Base-by-base conservation (phyloP, 148 eudicot species). In the Rhododendron ovatum region DNA sequence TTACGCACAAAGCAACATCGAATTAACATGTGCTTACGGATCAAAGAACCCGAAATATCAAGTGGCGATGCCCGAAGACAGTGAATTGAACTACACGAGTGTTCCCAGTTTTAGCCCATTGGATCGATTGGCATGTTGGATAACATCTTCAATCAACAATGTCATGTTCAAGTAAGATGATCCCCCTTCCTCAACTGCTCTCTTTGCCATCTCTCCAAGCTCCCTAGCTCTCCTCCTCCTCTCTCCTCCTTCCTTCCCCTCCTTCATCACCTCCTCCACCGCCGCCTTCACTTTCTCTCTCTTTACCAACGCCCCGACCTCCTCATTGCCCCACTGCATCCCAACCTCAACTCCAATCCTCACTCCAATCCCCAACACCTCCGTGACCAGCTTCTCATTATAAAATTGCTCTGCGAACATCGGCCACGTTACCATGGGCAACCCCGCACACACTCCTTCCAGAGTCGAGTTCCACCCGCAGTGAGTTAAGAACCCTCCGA, bases 391-490 rank as follows among this genome's bases (percentile, higher is more conserved):
- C 82, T 89, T 93, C 86, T 92, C 95, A 67, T 93, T 92, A 3
- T 87, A 87, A 82, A 91, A 92, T 84, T 93, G 95, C 89, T 93
- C 95, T 3, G 92, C 93, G 39, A 91, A 91, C 83, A 88, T 88
- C 12, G 94, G 95, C 93, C 93, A 90, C 7, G 93, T 92, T 17
- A 93, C 47, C 92, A 93, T 88, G 35, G 93, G 92, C 74, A 93
- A 88, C 20, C 95, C 93, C 11, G 86, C 84, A 26, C 88, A 87
- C 2, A 92, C 61, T 39, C 90, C 89, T 86, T 93, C 95, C 18
- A 91, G 48, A 0, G 91, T 89, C 7, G 95, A 93, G 77, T 93
- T 93, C 95, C 95, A 93, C 0, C 95, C 95, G 61, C 95, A 93
- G 35, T 93, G 93, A 0, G 93, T 90, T 50, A 90, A 63, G 83